Conservation (phyloP, 1,139 yeast species). For the Pneumocystis jirovecii region DNA sequence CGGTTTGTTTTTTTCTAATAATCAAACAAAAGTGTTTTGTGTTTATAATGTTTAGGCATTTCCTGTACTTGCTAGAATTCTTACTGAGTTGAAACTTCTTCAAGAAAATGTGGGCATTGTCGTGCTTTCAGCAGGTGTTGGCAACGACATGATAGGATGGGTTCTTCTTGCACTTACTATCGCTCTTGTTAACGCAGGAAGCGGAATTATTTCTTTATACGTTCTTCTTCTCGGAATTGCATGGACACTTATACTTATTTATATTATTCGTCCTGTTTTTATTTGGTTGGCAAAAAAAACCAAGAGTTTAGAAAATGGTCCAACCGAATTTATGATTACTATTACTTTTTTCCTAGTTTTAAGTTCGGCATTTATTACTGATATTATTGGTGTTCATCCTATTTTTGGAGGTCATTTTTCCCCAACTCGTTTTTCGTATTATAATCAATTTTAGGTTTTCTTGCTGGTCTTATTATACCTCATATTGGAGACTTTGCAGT, state of each 20-base stretch:
- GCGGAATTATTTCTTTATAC: conserved; percentile 52
- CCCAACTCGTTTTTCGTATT: background rate
- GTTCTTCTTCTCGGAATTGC: conserved; percentile 49
- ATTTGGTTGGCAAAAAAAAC: conserved; percentile 33
- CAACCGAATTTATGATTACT: conserved; percentile 49
- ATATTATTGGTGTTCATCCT: conserved; percentile 66
- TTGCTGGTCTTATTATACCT: conserved; percentile 64
- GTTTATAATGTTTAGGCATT: conserved; percentile 31
- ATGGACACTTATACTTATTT: conserved; percentile 47
- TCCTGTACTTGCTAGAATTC: conserved; percentile 66
- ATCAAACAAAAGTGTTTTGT: background rate
- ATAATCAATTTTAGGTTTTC: conserved; percentile 24
- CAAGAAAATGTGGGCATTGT: conserved; percentile 65
- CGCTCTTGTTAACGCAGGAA: conserved; percentile 58
- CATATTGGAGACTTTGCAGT: conserved; percentile 60
- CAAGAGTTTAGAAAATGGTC: conserved; percentile 41
- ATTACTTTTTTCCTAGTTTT: conserved; percentile 42
- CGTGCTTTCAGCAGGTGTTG: conserved; percentile 66
- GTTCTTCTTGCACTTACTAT: conserved; percentile 58
- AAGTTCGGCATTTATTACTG: conserved; percentile 59
- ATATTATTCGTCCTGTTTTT: conserved; percentile 40
- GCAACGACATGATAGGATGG: conserved; percentile 75
- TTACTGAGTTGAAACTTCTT: conserved; percentile 54
- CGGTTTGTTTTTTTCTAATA: conserved; percentile 20
- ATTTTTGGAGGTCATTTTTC: conserved; percentile 48